These are phyloP conservation scores for Musa beccarii DNA, from an alignment of 176 grass and related monocot species.

Conservation along the genomic window DNA sequence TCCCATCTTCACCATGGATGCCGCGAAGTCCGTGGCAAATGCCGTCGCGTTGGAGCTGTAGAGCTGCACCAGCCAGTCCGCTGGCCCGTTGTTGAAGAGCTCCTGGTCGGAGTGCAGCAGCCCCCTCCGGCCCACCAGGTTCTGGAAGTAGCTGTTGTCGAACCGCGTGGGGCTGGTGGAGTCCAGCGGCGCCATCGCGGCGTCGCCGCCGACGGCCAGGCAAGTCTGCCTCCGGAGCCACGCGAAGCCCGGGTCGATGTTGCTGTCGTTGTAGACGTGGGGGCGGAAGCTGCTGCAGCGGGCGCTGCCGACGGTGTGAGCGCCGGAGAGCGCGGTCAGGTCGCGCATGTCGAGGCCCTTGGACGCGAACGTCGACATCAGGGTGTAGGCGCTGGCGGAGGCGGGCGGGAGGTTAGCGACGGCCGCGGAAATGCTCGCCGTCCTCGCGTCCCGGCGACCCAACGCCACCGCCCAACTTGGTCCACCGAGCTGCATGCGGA, in stretches of 20 bases:
- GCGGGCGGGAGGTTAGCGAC: background rate
- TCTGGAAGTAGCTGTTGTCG: constrained; percentile 9
- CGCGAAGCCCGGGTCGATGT: background rate
- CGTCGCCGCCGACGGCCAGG: background rate
- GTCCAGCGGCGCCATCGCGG: background rate
- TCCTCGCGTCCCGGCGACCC: constrained; percentile 2
- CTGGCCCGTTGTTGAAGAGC: constrained; percentile 6
- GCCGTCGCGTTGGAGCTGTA: background rate
- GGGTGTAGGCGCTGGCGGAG: background rate
- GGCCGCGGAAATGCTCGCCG: background rate
- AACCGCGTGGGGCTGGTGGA: background rate
- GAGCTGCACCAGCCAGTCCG: background rate
- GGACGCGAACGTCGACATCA: background rate
- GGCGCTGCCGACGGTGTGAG: constrained; percentile 15
- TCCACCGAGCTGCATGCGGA: background rate
- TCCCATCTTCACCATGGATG: constrained; percentile 11
- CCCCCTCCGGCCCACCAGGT: background rate
- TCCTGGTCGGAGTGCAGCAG: constrained; percentile 16
- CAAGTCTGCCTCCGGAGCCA: background rate
- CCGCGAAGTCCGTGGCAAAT: constrained; percentile 11
- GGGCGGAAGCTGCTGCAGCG: constrained; percentile 6
- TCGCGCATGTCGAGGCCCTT: constrained; percentile 8
- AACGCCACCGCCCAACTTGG: background rate
- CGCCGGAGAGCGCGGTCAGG: constrained; percentile 15
- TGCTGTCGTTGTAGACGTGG: constrained; percentile 11